Evolutionary conservation across 768 basidiomycete species (phyloP).

Genomic region (Suillus fuscotomentosus): DNA sequence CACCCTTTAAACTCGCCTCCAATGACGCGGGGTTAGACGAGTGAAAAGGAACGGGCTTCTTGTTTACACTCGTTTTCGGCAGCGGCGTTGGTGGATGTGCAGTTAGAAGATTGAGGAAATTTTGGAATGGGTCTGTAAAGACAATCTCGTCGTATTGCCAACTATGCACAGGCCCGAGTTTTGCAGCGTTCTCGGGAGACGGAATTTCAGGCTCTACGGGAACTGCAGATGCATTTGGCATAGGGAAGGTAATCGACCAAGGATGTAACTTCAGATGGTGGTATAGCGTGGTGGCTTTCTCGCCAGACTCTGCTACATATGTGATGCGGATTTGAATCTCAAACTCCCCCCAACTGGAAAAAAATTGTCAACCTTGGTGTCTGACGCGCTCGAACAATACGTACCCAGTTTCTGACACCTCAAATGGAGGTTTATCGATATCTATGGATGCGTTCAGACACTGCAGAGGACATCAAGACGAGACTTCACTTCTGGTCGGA

Average conservation of each 20-base stretch:
- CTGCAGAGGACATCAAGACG: not conserved
- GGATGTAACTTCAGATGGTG: conserved; percentile 97
- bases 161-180: conserved; percentile 80
- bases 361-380: not conserved
- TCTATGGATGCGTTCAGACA: conserved; percentile 42
- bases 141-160: conserved; percentile 99
- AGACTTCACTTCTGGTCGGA: conserved; percentile 79
- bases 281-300: conserved; percentile 84
- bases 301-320: conserved; percentile 85
- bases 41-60: conserved; percentile 72
- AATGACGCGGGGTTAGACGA: conserved; percentile 56
- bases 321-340: conserved; percentile 91
- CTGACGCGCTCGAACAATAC: conserved; percentile 14
- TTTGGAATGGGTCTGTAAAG: conserved; percentile 89
- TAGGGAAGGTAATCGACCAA: conserved; percentile 53
- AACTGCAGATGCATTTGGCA: conserved; percentile 10
- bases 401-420: conserved; percentile 93
- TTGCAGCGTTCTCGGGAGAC: conserved; percentile 62
- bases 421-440: conserved; percentile 91
- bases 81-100: conserved; percentile 83
- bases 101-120: conserved; percentile 79
- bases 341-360: conserved; percentile 92
- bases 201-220: conserved; percentile 63
- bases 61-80: conserved; percentile 45
- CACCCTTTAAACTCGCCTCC: conserved; percentile 59